Percentiles rank a stretch among this genome's conserved stretches.
These are phyloP conservation scores for Alternaria dauci DNA, from an alignment of 2,329 filamentous ascomycete species.

Conservation along the genomic window DNA sequence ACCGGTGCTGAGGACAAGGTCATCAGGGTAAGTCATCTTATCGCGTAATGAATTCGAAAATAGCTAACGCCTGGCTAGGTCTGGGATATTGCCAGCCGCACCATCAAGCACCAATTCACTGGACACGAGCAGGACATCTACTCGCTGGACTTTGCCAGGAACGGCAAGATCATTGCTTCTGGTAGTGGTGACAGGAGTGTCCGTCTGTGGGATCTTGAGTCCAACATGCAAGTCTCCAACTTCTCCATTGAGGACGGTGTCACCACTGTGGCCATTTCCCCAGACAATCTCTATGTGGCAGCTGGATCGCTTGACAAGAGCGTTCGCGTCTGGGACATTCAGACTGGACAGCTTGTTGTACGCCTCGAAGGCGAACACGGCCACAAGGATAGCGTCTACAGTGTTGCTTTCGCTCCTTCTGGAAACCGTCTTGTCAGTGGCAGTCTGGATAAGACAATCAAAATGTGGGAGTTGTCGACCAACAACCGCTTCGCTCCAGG, in stretches of 20 bases:
- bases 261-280: slow-evolving; percentile 96
- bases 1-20: slow-evolving; percentile 98
- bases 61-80: slow-evolving; percentile 64
- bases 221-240: slow-evolving; percentile 80
- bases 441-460: slow-evolving; percentile 96
- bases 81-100: slow-evolving; percentile 87
- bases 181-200: slow-evolving; percentile 95
- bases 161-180: slow-evolving; percentile 92
- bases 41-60: slow-evolving; percentile 1
- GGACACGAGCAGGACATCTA: slow-evolving; percentile 99
- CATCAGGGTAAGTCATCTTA: slow-evolving; percentile 74
- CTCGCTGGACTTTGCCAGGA: slow-evolving; percentile 91
- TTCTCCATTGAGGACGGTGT: slow-evolving; percentile 96
- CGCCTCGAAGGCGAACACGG: slow-evolving; percentile 91
- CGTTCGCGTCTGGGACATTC: slow-evolving; percentile 95
- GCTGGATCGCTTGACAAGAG: slow-evolving; percentile 97
- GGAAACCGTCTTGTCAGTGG: slow-evolving; percentile 93
- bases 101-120: slow-evolving; percentile 91
- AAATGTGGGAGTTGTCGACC: slow-evolving; percentile 94
- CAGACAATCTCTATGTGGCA: slow-evolving; percentile 91
- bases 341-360: slow-evolving; percentile 84
- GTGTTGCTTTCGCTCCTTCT: slow-evolving; percentile 92
- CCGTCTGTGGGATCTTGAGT: slow-evolving; percentile 93
- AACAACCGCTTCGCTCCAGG: slow-evolving; percentile 72
- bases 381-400: slow-evolving; percentile 97